Base-by-base conservation (phyloP, 176 grass and related monocot genomes). In the Urochloa ruziziensis region DNA sequence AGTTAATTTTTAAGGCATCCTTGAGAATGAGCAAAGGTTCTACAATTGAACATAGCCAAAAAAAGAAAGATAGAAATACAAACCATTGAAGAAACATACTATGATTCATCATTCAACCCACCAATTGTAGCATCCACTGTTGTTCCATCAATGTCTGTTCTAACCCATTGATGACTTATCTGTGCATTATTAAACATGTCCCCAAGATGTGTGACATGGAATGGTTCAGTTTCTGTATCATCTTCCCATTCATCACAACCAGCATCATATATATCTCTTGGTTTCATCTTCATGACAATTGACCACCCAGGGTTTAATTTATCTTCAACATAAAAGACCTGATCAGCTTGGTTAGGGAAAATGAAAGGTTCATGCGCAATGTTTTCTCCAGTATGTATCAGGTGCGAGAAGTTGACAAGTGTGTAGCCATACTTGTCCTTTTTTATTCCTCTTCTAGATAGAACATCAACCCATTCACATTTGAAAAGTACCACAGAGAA, bases 121-220 rank as follows among this genome's bases (percentile, higher is more conserved):
- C 1, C 7, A 16, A 10, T 46, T 11, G 9, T 46, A 46, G 67
- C 39, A 46, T 70, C 67, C 5, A 70, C 39, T 27, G 25, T 28
- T 46, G 39, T 46, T 43, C 67, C 66, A 36, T 69, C 66, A 69
- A 69, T 69, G n/a, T 69, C 66, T 39, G 35, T 68, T 68, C 65
- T 68, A 40, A 24, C 35, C 36, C 65, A 40, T n/a, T n/a, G n/a
- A 10, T 40, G 61, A 4, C 37, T 39, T 39, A 7, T 68, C 2
- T 33, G 16, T 19, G 61, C 29, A 19, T 64, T 29, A 34, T 64
- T 64, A 30, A 34, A 64, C 61, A 33, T 64, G 2, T 64, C 61
- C 7, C 61, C 29, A 34, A 64, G 61, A 28, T 64, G 61, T 64
- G 61, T 33, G 61, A 34, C 30, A 34, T 64, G 58, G 58, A 61